Percentiles rank a stretch among this genome's conserved stretches.
Evolutionary conservation across 208 protist species (phyloP).

Genomic region (Trichomonas gallinae): DNA sequence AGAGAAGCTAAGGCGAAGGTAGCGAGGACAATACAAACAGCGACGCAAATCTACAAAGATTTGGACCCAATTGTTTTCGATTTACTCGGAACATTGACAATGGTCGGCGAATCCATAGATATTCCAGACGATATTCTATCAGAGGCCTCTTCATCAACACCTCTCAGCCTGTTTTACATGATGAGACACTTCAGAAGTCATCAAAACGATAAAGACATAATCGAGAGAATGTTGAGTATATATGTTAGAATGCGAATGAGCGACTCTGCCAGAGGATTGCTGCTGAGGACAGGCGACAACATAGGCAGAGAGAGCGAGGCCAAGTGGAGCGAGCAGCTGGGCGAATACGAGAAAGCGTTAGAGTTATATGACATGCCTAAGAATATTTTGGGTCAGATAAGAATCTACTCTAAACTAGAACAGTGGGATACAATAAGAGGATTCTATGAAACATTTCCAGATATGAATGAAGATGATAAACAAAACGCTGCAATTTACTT

Average conservation of each 20-base stretch:
- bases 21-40: neutral
- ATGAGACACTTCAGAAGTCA: neutral
- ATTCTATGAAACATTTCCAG: neutral
- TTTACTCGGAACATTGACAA: neutral
- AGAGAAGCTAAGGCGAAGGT: neutral
- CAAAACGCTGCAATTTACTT: neutral
- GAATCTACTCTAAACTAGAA: neutral
- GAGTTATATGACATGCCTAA: neutral
- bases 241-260: neutral
- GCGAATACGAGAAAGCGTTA: neutral
- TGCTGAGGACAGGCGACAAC: neutral
- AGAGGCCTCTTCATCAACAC: neutral
- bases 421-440: neutral
- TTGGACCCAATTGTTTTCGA: neutral
- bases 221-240: neutral
- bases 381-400: neutral
- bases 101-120: neutral
- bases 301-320: neutral
- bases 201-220: neutral
- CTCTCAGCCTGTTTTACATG: neutral
- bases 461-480: neutral
- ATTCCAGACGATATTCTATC: neutral
- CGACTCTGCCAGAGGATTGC: neutral
- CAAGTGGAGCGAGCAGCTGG: neutral
- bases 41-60: neutral